Conservation (phyloP, 2,329 filamentous ascomycete genomes). For the Dryadomyces quercivorus region DNA sequence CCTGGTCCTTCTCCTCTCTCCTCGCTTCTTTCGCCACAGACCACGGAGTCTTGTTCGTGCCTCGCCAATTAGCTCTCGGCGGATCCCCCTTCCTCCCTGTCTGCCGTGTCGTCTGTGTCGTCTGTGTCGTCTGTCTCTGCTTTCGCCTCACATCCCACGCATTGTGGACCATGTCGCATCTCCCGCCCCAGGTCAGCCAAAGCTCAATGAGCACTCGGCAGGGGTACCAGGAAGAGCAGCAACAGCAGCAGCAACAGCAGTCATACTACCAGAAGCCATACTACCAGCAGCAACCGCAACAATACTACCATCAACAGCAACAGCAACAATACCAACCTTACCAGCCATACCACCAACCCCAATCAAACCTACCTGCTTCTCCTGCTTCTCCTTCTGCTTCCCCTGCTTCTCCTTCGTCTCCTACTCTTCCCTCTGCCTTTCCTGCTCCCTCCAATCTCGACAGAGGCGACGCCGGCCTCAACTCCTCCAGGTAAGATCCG, state of each 20-base stretch:
- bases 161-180: slow-evolving; percentile 40
- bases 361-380: slow-evolving; percentile 7
- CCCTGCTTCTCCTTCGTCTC: slow-evolving; percentile 11
- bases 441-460: no score
- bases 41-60: background rate
- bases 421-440: slow-evolving; percentile 8
- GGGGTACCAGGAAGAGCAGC: background rate
- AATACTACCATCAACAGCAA: background rate
- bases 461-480: no score
- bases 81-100: background rate
- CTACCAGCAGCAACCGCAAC: background rate
- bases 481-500: slow-evolving; percentile 12
- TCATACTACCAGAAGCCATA: background rate
- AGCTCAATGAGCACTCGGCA: slow-evolving; percentile 11
- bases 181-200: slow-evolving; percentile 32
- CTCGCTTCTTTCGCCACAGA: no score
- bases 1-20: background rate
- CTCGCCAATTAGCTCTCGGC: background rate
- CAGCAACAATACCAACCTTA: slow-evolving; percentile 2
- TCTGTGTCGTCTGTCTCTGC: slow-evolving; percentile 2
- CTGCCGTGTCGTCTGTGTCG: background rate
- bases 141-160: slow-evolving; percentile 13
- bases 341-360: slow-evolving; percentile 1
- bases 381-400: slow-evolving; percentile 11
- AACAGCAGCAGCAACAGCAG: background rate